Conservation (phyloP, 345 rosid species). For the Rhodomyrtus tomentosa region DNA sequence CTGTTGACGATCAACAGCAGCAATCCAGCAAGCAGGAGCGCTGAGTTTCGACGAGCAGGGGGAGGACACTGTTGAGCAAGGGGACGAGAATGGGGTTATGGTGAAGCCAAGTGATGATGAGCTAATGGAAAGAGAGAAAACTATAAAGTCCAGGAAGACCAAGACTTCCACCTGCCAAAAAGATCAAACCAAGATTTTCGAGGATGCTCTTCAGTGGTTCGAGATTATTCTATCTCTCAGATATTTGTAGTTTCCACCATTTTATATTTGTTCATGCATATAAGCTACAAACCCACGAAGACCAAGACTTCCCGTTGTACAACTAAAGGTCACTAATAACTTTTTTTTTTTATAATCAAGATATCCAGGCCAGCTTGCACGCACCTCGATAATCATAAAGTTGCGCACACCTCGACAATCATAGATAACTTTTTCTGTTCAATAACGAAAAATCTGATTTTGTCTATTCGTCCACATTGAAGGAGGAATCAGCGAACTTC, state of each 20-base stretch:
- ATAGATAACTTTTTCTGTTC: not conserved
- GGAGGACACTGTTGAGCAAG: no score
- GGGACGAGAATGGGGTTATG: no score
- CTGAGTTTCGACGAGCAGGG: no score
- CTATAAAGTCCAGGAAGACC: not conserved
- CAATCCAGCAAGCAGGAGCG: no score
- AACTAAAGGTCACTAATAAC: not conserved
- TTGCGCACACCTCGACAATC: no score
- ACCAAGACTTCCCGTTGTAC: not conserved
- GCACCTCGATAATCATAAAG: no score
- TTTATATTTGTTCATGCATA: not conserved
- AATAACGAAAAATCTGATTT: not conserved
- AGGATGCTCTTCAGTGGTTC: not conserved
- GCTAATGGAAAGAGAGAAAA: not conserved
- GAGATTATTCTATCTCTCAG: no score
- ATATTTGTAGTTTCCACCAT: not conserved
- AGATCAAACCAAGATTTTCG: not conserved
- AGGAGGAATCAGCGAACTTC: not conserved
- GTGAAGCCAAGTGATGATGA: not conserved
- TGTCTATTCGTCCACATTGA: not conserved
- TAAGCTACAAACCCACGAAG: not conserved
- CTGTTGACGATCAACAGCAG: no score
- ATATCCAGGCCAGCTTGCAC: no score
- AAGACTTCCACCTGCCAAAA: not conserved
- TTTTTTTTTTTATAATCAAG: no score